A percentile compares a stretch with the other conserved stretches of the same genome.
Evolutionary conservation across 768 basidiomycete species (phyloP).

Genomic region (Coprinellus micaceus): DNA sequence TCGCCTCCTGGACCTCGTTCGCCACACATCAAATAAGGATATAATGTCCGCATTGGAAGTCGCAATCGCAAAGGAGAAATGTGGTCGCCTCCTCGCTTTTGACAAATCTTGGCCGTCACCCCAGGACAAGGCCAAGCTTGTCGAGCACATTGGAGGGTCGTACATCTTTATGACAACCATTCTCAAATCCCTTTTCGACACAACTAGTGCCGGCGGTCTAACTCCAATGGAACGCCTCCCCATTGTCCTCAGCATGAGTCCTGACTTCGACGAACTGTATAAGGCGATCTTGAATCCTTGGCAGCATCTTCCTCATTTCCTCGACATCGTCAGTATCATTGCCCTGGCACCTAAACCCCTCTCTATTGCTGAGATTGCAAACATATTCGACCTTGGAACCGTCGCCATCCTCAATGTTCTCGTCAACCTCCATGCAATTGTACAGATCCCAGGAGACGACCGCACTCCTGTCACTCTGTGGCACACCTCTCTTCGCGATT

Average conservation of each 20-base stretch:
- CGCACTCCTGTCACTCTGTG: not conserved
- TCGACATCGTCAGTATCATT: not conserved
- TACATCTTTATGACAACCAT: not conserved
- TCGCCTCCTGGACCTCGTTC: not conserved
- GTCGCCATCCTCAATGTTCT: not conserved
- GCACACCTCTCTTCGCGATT: not conserved
- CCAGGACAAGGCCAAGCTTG: not conserved
- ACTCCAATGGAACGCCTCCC: too few relatives aligned
- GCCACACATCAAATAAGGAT: not conserved
- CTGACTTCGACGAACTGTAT: too few relatives aligned
- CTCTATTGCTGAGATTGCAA: not conserved
- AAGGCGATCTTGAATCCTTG: too few relatives aligned
- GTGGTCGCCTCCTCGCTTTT: not conserved
- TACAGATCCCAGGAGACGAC: too few relatives aligned
- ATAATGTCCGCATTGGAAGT: not conserved
- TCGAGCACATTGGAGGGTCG: not conserved
- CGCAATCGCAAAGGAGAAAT: not conserved
- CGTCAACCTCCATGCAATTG: not conserved
- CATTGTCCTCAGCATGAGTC: too few relatives aligned
- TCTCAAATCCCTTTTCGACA: too few relatives aligned
- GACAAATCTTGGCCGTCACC: not conserved
- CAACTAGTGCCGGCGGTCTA: too few relatives aligned
- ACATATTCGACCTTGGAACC: not conserved
- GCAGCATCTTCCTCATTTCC: not conserved
- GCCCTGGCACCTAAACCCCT: not conserved